Evolutionary conservation across 2,329 filamentous ascomycete genomes (phyloP), one percentile per base, ranked within the genome.

Genomic region (Chaetomium sp.): DNA sequence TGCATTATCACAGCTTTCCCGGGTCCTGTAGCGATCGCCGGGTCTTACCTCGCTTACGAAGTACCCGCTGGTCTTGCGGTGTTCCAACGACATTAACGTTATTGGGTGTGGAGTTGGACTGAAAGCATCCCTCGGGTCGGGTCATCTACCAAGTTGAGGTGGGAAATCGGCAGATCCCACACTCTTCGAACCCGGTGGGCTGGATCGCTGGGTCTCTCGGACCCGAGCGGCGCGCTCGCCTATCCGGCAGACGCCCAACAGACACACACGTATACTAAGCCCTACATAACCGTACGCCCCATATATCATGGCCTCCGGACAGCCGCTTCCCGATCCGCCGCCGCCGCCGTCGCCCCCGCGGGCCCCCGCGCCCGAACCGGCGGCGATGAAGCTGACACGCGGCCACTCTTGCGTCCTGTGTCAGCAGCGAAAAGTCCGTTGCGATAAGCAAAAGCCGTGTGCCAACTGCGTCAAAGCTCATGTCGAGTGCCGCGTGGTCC

Each of bases 341-440:
- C 67, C 70, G 69, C 73, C 67, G 68, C 70, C 70, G 68, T 72
- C 74, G 68, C 73, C 73, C 66, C 71, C 68, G 67, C 71, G 73
- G 67, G 71, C 69, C 53, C 27, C 65, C 57, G 67, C 63, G 62
- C 65, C 72, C 66, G 82, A 84, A 65, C 72, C 78, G 60, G 78
- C 79, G 47, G 75, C 78, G 62, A 75, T 83, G 69, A 87, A 87
- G 75, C 75, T 87, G 70, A 86, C 84, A 47, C 80, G 85, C 57
- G 84, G 84, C 65, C 84, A 85, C 67, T 86, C 84, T 66, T 94
- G 91, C 72, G 82, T 91, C 16, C 81, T 88, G 23, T 94, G 91
- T 73, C 90, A 93, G 74, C 89, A 90, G 74, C 86, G 89, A 66
- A 92, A 92, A 75, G 84, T 92, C 50, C 87, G 87, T 65, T 92